These are phyloP conservation scores for Aspergillus pseudonomiae DNA, from an alignment of 2,329 filamentous ascomycete species.

Conservation along the genomic window DNA sequence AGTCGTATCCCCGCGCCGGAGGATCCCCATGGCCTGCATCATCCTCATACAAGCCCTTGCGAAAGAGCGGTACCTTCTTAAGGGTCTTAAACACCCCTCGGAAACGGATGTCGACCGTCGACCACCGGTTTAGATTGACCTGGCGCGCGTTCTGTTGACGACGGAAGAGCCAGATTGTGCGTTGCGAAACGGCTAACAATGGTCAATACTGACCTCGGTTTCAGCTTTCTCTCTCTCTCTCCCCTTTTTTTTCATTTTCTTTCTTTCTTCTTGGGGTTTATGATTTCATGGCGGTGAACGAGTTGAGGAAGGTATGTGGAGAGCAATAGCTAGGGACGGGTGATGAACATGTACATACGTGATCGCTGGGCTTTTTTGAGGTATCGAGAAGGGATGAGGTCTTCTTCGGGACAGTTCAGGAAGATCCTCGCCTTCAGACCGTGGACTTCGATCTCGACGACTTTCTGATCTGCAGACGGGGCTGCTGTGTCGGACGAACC, in stretches of 20 bases:
- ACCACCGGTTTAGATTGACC: slow-evolving; percentile 26
- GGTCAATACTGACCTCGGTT: neutral
- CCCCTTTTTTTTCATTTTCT: no score
- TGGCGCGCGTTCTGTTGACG: slow-evolving; percentile 18
- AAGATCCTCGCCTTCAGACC: slow-evolving; percentile 26
- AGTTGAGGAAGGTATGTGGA: no score
- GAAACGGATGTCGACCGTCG: slow-evolving; percentile 26
- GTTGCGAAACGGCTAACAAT: slow-evolving; percentile 21
- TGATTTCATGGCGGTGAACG: neutral
- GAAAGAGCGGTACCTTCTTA: slow-evolving; percentile 24
- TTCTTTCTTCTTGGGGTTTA: neutral
- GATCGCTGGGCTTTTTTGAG: slow-evolving; percentile 23
- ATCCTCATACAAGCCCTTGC: slow-evolving; percentile 24
- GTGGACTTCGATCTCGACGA: slow-evolving; percentile 23
- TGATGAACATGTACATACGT: slow-evolving; percentile 15
- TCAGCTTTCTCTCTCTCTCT: neutral
- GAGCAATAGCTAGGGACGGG: no score
- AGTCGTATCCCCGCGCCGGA: neutral
- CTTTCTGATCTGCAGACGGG: neutral
- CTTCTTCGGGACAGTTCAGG: slow-evolving; percentile 22
- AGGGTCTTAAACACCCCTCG: slow-evolving; percentile 29
- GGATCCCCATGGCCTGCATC: slow-evolving; percentile 8
- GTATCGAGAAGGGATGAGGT: slow-evolving; percentile 26
- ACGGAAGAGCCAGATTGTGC: slow-evolving; percentile 29
- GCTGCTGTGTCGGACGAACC: neutral